A percentile compares a stretch with the other conserved stretches of the same genome.
Conservation (phyloP, 148 eudicot species). For the Selenicereus undatus region DNA sequence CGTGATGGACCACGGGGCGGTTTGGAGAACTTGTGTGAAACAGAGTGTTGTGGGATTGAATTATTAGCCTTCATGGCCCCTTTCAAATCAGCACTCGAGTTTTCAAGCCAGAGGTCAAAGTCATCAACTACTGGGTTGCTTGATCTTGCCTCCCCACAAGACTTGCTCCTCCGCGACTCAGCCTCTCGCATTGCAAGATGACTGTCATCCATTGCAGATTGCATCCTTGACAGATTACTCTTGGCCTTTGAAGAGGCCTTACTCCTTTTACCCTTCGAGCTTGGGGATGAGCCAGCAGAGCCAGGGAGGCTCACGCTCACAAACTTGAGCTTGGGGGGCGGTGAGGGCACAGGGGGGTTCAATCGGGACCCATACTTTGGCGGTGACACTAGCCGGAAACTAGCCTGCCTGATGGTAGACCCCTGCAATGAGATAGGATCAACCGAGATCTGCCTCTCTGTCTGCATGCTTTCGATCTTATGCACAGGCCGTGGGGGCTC, state of each 20-base stretch:
- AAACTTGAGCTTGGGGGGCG: conserved; percentile 48
- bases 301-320: conserved; percentile 58
- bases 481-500: conserved; percentile 31
- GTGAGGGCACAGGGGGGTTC: conserved; percentile 23
- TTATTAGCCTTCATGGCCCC: neutral
- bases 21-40: conserved; percentile 17
- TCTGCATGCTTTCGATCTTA: conserved; percentile 27
- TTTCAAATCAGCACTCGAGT: conserved; percentile 4
- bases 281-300: conserved; percentile 56
- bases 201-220: conserved; percentile 50
- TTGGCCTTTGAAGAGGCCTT: conserved; percentile 7
- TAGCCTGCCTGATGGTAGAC: conserved; percentile 28
- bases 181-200: conserved; percentile 43
- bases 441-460: conserved; percentile 70
- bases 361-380: conserved; percentile 15
- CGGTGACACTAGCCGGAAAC: conserved; percentile 31
- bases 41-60: neutral
- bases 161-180: conserved; percentile 51
- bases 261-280: conserved; percentile 6
- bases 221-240: conserved; percentile 30
- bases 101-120: conserved; percentile 51
- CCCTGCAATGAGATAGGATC: conserved; percentile 74
- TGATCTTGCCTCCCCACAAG: conserved; percentile 54
- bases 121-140: conserved; percentile 45
- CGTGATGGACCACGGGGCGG: conserved; percentile 26